Conservation (phyloP, 177 flowering plant species). For the Vitis hybrid region DNA sequence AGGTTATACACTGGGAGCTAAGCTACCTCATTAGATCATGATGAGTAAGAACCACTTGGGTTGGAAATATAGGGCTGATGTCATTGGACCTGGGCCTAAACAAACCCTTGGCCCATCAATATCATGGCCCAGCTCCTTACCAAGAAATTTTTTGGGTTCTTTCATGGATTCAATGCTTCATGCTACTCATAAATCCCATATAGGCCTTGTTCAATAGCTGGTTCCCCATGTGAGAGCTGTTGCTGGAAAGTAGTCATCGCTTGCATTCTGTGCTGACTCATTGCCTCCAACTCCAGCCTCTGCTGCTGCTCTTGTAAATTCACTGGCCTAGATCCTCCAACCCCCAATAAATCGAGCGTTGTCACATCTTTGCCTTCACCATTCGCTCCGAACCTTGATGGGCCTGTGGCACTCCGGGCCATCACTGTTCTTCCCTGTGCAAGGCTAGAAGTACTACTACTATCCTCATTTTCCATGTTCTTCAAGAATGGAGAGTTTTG, state of each 20-base stretch:
- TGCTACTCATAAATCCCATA: constrained; percentile 46
- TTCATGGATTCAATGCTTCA: background rate
- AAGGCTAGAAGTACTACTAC: constrained; percentile 4
- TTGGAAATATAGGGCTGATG: too few species aligned
- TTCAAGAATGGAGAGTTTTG: constrained; percentile 25
- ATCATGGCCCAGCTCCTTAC: constrained; percentile 7
- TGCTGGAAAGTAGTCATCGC: constrained; percentile 36
- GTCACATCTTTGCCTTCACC: constrained; percentile 29
- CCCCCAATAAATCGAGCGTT: constrained; percentile 68
- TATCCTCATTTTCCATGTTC: constrained; percentile 21
- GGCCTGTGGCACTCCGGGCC: constrained; percentile 14
- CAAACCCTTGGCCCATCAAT: background rate
- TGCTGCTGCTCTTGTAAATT: constrained; percentile 42
- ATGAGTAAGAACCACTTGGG: background rate
- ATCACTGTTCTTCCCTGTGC: constrained; percentile 5
- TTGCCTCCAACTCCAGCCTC: constrained; percentile 32
- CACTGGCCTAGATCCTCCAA: constrained; percentile 42
- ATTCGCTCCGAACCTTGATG: constrained; percentile 33
- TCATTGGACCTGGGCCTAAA: background rate
- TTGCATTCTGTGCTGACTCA: constrained; percentile 39
- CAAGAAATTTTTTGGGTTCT: background rate
- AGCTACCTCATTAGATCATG: background rate
- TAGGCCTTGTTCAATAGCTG: constrained; percentile 34
- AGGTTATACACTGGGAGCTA: background rate
- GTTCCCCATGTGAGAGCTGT: constrained; percentile 41